A percentile compares a stretch with the other conserved stretches of the same genome.
phyloP scores from a whole-genome alignment of 352 stramenopile genomes.

The Nothophytophthora sp. region DNA sequence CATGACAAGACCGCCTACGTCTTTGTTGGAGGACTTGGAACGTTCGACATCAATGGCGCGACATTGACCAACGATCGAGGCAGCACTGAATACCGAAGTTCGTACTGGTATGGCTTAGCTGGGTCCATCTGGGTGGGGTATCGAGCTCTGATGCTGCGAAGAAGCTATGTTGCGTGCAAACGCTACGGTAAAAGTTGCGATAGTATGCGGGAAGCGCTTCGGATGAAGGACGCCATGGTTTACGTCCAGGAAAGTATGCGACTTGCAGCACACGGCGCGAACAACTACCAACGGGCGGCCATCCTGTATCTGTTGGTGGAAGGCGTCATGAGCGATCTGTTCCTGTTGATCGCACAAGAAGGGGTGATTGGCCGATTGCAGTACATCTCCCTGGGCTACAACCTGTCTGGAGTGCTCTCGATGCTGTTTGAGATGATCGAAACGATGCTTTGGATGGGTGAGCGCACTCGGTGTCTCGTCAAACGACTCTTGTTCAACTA shows the following conservation, averaged over 20 bases:
- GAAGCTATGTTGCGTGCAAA: slow-evolving; percentile 30
- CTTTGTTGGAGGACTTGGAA: slow-evolving; percentile 21
- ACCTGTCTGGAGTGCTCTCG: slow-evolving; percentile 32
- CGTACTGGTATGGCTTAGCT: slow-evolving; percentile 26
- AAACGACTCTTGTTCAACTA: slow-evolving; percentile 35
- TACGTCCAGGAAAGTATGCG: slow-evolving; percentile 34
- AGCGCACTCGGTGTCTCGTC: slow-evolving; percentile 12
- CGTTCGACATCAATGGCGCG: slow-evolving; percentile 27
- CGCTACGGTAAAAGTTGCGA: slow-evolving; percentile 27
- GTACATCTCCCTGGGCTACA: slow-evolving; percentile 42
- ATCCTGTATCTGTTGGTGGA: slow-evolving; percentile 34
- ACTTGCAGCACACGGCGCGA: slow-evolving; percentile 23
- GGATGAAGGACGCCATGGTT: slow-evolving; percentile 27
- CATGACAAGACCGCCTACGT: slow-evolving; percentile 29
- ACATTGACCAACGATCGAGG: slow-evolving; percentile 17
- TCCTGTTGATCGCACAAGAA: slow-evolving; percentile 34
- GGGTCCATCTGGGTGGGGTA: slow-evolving; percentile 24
- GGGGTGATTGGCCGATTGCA: slow-evolving; percentile 20
- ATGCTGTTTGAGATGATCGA: slow-evolving; percentile 40
- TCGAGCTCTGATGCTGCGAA: slow-evolving; percentile 22
- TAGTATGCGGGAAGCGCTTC: slow-evolving; percentile 12
- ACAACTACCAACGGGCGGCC: slow-evolving; percentile 24
- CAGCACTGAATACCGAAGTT: slow-evolving; percentile 17
- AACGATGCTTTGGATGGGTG: slow-evolving; percentile 22
- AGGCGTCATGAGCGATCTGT: slow-evolving; percentile 34